phyloP scores from a whole-genome alignment of 495 filamentous ascomycete genomes.

The Penicillium goetzii region DNA sequence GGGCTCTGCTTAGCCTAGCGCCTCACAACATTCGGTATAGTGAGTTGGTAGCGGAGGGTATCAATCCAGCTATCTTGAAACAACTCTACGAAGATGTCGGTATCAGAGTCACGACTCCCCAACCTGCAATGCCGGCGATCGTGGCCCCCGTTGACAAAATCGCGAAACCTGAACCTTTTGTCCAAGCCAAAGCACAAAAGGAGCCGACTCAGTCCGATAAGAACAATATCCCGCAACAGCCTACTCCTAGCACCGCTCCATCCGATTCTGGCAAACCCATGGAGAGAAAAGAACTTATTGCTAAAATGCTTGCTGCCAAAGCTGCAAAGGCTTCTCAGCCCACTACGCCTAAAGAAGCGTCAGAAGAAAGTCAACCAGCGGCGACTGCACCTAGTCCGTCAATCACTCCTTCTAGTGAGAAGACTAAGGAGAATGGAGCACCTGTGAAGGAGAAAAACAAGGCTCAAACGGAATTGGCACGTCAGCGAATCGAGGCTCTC shows the following conservation, averaged over 20 bases:
- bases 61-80: conserved; percentile 64
- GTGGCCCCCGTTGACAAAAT: not conserved
- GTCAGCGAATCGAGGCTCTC: conserved; percentile 56
- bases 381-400: conserved; percentile 1
- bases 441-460: conserved; percentile 57
- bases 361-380: conserved; percentile 19
- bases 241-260: conserved; percentile 8
- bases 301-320: conserved; percentile 68
- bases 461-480: conserved; percentile 57
- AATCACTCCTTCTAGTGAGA: conserved; percentile 17
- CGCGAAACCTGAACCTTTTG: not conserved
- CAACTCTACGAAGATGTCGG: conserved; percentile 68
- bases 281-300: conserved; percentile 77
- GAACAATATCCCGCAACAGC: conserved; percentile 7
- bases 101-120: conserved; percentile 43
- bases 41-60: conserved; percentile 71
- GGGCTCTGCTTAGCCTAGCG: conserved; percentile 66
- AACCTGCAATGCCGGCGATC: not conserved
- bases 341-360: conserved; percentile 24
- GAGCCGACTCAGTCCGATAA: conserved; percentile 5
- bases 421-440: conserved; percentile 28
- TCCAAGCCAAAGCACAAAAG: not conserved
- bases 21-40: conserved; percentile 68
- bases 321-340: conserved; percentile 39
- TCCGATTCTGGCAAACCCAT: conserved; percentile 51